Evolutionary conservation across 306 rosid species (phyloP).

Genomic region (Rosa chinensis): DNA sequence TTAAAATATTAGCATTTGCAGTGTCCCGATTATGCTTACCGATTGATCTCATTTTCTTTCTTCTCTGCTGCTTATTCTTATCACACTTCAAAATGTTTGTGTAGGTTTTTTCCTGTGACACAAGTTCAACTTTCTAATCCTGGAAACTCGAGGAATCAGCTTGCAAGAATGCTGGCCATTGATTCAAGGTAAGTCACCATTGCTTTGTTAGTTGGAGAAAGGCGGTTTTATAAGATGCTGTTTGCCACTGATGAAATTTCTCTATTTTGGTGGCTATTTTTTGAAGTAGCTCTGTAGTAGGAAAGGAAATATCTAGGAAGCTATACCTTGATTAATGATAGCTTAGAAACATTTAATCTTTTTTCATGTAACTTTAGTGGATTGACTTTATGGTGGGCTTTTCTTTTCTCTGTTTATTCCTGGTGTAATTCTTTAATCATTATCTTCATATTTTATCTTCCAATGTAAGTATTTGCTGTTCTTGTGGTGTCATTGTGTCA

Average conservation of each 20-base stretch:
- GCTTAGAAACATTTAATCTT: not conserved
- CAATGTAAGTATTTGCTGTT: not conserved
- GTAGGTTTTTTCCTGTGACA: slow-evolving; percentile 73
- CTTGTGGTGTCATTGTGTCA: not conserved
- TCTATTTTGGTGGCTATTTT: not conserved
- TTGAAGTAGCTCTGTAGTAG: not conserved
- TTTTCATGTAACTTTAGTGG: not conserved
- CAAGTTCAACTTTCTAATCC: slow-evolving; percentile 80
- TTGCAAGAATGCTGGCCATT: slow-evolving; percentile 80
- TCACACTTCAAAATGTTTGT: slow-evolving; percentile 8
- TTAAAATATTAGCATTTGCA: not conserved
- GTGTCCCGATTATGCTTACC: too few species aligned
- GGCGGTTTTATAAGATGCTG: slow-evolving; percentile 8
- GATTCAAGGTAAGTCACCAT: slow-evolving; percentile 64
- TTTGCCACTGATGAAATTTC: not conserved
- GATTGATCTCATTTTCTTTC: not conserved
- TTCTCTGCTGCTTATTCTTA: not conserved
- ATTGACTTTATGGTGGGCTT: not conserved
- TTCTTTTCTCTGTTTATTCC: not conserved
- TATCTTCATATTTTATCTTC: not conserved
- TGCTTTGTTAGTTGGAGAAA: slow-evolving; percentile 4
- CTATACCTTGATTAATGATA: not conserved
- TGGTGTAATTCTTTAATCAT: not conserved
- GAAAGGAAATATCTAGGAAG: not conserved
- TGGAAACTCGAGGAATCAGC: slow-evolving; percentile 71